A percentile compares a stretch with the other conserved stretches of the same genome.
Conservation (phyloP, 2,329 filamentous ascomycete species). For the Scedosporium aurantiacum region DNA sequence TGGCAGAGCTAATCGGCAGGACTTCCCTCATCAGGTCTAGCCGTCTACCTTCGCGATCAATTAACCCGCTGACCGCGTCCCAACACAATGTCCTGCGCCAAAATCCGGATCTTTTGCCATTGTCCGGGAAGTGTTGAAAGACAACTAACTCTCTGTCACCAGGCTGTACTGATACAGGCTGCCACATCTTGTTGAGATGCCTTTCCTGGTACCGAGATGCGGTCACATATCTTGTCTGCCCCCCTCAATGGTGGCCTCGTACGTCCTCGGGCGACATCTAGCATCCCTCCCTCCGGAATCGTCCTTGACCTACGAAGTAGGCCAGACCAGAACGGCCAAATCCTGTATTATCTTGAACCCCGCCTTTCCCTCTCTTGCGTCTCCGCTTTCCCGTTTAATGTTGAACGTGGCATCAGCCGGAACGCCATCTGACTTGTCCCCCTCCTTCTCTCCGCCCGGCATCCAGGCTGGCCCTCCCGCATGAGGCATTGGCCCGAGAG, state of each 20-base stretch:
- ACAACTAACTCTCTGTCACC: neutral
- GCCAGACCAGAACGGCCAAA: neutral
- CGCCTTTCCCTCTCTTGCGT: neutral
- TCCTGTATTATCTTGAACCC: neutral
- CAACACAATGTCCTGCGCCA: neutral
- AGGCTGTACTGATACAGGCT: neutral
- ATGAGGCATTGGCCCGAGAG: neutral
- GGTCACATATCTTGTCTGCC: neutral
- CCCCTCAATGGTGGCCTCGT: neutral
- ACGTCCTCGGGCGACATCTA: neutral
- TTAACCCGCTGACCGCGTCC: neutral
- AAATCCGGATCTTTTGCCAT: neutral
- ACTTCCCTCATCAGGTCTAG: constrained; percentile 2
- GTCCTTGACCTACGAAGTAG: neutral
- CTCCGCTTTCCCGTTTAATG: neutral
- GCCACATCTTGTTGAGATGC: neutral
- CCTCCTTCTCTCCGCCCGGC: neutral
- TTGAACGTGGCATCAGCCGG: neutral
- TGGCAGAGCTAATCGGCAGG: neutral
- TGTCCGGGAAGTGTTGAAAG: neutral
- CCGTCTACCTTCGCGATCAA: neutral
- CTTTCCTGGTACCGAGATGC: neutral
- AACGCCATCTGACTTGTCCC: neutral
- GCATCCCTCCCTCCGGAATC: neutral
- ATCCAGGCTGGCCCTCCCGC: neutral